A percentile compares a stretch with the other conserved stretches of the same genome.
Evolutionary conservation across 2,329 filamentous ascomycete species (phyloP).

Genomic region (Aspergillus eucalypticola): DNA sequence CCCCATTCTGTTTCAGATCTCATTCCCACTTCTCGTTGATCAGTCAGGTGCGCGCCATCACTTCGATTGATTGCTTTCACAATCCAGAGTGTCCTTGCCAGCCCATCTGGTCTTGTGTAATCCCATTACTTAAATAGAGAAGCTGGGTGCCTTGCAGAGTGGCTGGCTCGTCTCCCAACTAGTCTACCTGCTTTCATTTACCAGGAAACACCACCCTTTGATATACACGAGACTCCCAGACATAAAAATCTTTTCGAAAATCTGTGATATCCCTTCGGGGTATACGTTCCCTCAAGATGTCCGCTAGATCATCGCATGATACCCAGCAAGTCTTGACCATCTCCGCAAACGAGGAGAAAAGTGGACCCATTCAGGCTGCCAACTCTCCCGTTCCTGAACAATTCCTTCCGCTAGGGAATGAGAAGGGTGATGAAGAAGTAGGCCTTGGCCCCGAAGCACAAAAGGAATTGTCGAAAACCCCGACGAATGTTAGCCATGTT

Average conservation of each 20-base stretch:
- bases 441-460: conserved; percentile 11
- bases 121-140: background rate
- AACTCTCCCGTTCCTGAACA: conserved; percentile 16
- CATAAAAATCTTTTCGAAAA: background rate
- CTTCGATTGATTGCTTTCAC: background rate
- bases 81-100: background rate
- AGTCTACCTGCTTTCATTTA: background rate
- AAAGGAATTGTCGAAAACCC: conserved; percentile 24
- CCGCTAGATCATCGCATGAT: background rate
- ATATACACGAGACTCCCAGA: background rate
- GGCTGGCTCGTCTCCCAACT: background rate
- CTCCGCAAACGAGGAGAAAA: conserved; percentile 3
- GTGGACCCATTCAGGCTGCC: background rate
- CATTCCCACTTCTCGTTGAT: background rate
- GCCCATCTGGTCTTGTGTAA: background rate
- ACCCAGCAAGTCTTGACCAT: background rate
- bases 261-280: background rate
- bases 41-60: background rate
- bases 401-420: conserved; percentile 8
- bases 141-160: background rate
- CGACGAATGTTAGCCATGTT: conserved; percentile 30
- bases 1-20: background rate
- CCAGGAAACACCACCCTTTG: background rate
- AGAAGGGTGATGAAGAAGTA: conserved; percentile 23
- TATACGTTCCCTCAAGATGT: conserved; percentile 3